Evolutionary conservation across 208 protist genomes (phyloP), one percentile per base, ranked within the genome.

Genomic region (Acanthamoeba triangularis): DNA sequence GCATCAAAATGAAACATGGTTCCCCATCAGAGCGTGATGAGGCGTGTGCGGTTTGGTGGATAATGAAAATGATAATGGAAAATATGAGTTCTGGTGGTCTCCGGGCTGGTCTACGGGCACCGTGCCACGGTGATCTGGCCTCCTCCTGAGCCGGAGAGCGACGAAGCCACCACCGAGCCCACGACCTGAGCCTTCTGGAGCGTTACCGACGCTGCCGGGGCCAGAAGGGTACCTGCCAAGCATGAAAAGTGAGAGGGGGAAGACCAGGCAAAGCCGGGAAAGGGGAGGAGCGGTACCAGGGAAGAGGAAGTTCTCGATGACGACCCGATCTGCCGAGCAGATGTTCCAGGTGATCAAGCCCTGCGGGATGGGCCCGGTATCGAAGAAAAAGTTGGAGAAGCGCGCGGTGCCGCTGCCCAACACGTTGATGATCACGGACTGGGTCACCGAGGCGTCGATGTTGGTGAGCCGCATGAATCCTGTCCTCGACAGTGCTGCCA

Each of bases 371-470:
- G 18, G n/a, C 25, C 44, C 47, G 11, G 28, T 59, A 18, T 87
- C 47, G n/a, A 87, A 28, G 78, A 87, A 87, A 47, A 87, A 87
- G 78, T 87, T 87, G 78, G 44, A 25, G 78, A 87, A 87, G 78
- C 23, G 35, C 5, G n/a, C 78, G 23, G 78, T 61, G 23, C 49
- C 47, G 47, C 56, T 87, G 78, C 78, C 78, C 20, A 87, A 6
- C 3, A 87, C 78, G 44, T 87, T 87, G 44, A 87, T 59, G 37
- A 87, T 87, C 20, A 87, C 47, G 28, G 37, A 52, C 20, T 59
- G 23, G n/a, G 44, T 37, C 47, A 25, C 16, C 78, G 78, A 87
- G 18, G 35, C 1, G 25, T 52, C 49, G 1, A 30, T 20, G 35
- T 84, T 33, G 37, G n/a, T 37, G 25, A 87, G 47, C 0, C 78